A percentile compares a stretch with the other conserved stretches of the same genome.
Evolutionary conservation across 805 yeast genomes (phyloP).

Genomic region (Hanseniaspora pseudoguilliermondii): DNA sequence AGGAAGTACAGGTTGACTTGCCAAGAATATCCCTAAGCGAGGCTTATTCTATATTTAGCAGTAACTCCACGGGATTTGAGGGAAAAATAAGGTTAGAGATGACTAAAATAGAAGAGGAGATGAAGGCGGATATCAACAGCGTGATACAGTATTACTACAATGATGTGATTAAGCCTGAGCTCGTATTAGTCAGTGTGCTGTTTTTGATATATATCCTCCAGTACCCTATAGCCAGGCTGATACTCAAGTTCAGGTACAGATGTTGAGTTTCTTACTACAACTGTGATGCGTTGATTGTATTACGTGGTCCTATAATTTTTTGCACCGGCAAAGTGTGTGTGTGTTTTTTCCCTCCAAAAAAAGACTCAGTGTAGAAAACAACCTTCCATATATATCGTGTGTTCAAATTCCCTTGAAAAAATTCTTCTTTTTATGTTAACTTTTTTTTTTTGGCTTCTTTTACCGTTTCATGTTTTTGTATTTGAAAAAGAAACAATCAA

Average conservation of each 20-base stretch:
- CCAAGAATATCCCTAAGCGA: slow-evolving; percentile 34
- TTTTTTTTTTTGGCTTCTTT: no score
- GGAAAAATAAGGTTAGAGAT: slow-evolving; percentile 3
- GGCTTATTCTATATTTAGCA: slow-evolving; percentile 12
- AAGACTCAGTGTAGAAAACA: not conserved
- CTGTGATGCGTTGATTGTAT: no score
- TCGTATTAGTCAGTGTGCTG: slow-evolving; percentile 35
- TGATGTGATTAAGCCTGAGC: slow-evolving; percentile 26
- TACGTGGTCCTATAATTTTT: not conserved
- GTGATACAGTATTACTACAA: not conserved
- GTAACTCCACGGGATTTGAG: slow-evolving; percentile 6
- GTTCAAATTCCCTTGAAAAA: not conserved
- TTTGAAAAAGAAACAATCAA: no score
- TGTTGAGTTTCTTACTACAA: not conserved
- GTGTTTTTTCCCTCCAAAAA: no score
- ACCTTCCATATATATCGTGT: not conserved
- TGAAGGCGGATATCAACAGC: slow-evolving; percentile 9
- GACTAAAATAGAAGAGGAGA: slow-evolving; percentile 13
- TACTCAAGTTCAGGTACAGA: not conserved
- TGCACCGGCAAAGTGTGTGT: no score
- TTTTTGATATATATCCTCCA: slow-evolving; percentile 39
- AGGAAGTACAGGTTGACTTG: slow-evolving; percentile 44
- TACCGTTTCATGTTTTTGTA: no score
- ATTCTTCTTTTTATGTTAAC: no score
- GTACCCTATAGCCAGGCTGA: slow-evolving; percentile 29